Evolutionary conservation across 331 rosid species (phyloP).

Genomic region (Cydonia oblonga): DNA sequence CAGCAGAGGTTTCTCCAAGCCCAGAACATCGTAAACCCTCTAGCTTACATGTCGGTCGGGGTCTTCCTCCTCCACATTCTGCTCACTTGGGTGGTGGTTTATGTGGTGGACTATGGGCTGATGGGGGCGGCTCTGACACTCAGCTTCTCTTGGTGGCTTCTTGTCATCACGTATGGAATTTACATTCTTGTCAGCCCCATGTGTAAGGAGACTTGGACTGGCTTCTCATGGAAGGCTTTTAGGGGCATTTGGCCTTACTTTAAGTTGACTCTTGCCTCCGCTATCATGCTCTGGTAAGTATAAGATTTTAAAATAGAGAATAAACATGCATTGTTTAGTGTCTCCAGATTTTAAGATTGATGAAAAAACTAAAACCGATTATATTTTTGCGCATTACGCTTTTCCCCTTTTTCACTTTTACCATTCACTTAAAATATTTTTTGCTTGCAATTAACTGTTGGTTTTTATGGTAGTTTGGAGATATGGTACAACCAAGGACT

Average conservation of each 20-base stretch:
- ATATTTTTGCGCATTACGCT: neutral
- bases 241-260: slow-evolving; percentile 65
- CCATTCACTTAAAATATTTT: neutral
- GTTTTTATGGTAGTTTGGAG: slow-evolving; percentile 48
- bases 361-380: no score
- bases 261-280: slow-evolving; percentile 60
- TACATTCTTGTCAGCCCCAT: slow-evolving; percentile 49
- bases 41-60: slow-evolving; percentile 50
- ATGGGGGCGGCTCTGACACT: slow-evolving; percentile 47
- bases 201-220: slow-evolving; percentile 67
- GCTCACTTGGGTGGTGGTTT: slow-evolving; percentile 40
- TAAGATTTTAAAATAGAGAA: neutral
- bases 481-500: slow-evolving; percentile 76
- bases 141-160: slow-evolving; percentile 70
- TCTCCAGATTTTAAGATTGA: no score
- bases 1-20: slow-evolving; percentile 75
- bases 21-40: slow-evolving; percentile 64
- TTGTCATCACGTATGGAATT: slow-evolving; percentile 29
- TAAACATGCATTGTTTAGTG: no score
- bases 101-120: slow-evolving; percentile 37
- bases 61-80: slow-evolving; percentile 47
- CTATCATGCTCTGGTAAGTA: slow-evolving; percentile 59
- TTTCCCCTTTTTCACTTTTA: neutral
- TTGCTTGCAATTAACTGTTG: neutral
- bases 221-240: slow-evolving; percentile 45